phyloP scores from a whole-genome alignment of 1,284 basidiomycete genomes.

The Ustilago cynodontis region DNA sequence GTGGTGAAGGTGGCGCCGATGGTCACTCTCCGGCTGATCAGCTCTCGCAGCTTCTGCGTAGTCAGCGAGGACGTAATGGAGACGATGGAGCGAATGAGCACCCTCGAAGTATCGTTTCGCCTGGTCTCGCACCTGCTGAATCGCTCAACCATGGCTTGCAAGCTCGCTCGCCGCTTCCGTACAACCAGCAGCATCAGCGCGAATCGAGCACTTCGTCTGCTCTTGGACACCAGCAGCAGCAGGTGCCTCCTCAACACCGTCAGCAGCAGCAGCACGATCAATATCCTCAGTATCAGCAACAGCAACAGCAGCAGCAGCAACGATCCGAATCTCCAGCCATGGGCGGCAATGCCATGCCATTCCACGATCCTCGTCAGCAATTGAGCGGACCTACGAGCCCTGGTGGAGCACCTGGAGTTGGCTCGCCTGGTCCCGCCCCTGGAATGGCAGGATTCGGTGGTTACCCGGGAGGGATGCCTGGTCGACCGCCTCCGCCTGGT shows the following conservation, averaged over 20 bases:
- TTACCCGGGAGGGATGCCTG: slow-evolving; percentile 36
- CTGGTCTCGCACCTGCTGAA: slow-evolving; percentile 27
- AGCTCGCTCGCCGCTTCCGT: slow-evolving; percentile 39
- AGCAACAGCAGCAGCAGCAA: slow-evolving; percentile 39
- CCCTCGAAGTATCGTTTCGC: slow-evolving; percentile 39
- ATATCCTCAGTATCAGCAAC: slow-evolving; percentile 20
- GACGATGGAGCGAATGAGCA: slow-evolving; percentile 26
- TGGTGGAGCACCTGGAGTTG: slow-evolving; percentile 25
- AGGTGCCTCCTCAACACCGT: slow-evolving; percentile 14
- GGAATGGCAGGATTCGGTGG: slow-evolving; percentile 30
- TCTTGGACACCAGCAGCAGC: slow-evolving; percentile 19
- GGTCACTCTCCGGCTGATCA: slow-evolving; percentile 20
- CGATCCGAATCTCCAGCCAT: slow-evolving; percentile 43
- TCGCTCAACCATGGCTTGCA: slow-evolving; percentile 22
- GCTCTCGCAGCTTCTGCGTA: slow-evolving; percentile 33
- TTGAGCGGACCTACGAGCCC: slow-evolving; percentile 23
- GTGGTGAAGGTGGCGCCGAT: slow-evolving; percentile 8
- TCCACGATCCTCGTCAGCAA: slow-evolving; percentile 41
- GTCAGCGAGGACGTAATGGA: slow-evolving; percentile 25
- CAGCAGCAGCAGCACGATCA: slow-evolving; percentile 26
- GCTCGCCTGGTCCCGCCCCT: slow-evolving; percentile 32
- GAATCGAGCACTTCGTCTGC: slow-evolving; percentile 37
- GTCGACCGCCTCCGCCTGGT: slow-evolving; percentile 44
- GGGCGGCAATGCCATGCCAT: slow-evolving; percentile 14
- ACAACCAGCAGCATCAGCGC: slow-evolving; percentile 47